phyloP scores from a whole-genome alignment of 257 asterid genomes.

The Solanum neorickii region DNA sequence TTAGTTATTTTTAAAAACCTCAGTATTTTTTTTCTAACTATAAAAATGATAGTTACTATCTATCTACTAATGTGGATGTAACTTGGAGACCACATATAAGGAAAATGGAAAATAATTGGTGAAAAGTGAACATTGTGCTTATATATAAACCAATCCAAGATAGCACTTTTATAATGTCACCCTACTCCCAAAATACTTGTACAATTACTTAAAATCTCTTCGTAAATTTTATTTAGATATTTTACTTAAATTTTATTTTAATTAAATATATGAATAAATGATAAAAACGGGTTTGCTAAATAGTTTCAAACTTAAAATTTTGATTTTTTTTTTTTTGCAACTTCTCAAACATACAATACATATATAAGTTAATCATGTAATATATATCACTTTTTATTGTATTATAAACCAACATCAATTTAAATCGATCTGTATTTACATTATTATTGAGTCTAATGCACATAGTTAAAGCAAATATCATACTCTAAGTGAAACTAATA shows the following conservation, averaged over 20 bases:
- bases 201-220: neutral
- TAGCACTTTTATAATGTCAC: neutral
- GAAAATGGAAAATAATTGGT: neutral
- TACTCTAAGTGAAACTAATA: neutral
- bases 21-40: too few species aligned
- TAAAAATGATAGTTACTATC: too few species aligned
- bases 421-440: neutral
- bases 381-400: neutral
- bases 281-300: neutral
- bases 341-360: neutral
- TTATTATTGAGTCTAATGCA: neutral
- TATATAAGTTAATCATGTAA: neutral
- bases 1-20: too few species aligned
- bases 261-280: neutral
- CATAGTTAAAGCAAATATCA: neutral
- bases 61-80: too few species aligned
- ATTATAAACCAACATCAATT: neutral
- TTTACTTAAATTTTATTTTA: neutral
- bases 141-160: neutral
- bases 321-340: accelerated
- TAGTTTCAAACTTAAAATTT: neutral
- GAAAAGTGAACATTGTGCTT: neutral
- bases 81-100: neutral
- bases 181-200: neutral
- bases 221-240: neutral